A percentile compares a stretch with the other conserved stretches of the same genome.
Evolutionary conservation across 108 stramenopile genomes (phyloP).

Genomic region (Skeletonema marinoi): DNA sequence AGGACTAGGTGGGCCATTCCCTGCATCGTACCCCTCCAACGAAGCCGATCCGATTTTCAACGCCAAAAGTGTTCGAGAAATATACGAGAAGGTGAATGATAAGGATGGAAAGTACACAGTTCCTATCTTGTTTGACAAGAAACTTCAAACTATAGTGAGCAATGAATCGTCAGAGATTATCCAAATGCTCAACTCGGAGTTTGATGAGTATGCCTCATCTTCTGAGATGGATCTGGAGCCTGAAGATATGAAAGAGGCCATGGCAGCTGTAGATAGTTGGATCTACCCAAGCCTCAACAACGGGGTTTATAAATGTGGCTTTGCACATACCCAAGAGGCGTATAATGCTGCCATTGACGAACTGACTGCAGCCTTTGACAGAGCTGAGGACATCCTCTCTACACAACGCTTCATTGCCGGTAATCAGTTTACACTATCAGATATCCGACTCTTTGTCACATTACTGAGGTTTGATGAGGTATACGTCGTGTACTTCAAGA

Average conservation of each 20-base stretch:
- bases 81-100: slow-evolving; percentile 84
- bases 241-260: slow-evolving; percentile 66
- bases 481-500: slow-evolving; percentile 93
- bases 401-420: slow-evolving; percentile 83
- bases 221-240: slow-evolving; percentile 91
- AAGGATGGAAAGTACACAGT: slow-evolving; percentile 92
- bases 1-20: slow-evolving; percentile 79
- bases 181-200: slow-evolving; percentile 94
- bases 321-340: slow-evolving; percentile 91
- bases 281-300: slow-evolving; percentile 93
- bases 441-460: slow-evolving; percentile 95
- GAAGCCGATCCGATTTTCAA: slow-evolving; percentile 73
- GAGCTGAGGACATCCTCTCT: slow-evolving; percentile 73
- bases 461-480: slow-evolving; percentile 94
- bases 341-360: slow-evolving; percentile 92
- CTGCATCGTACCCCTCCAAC: slow-evolving; percentile 68
- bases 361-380: slow-evolving; percentile 90
- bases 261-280: slow-evolving; percentile 89
- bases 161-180: slow-evolving; percentile 98
- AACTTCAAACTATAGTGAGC: slow-evolving; percentile 92
- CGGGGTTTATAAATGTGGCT: slow-evolving; percentile 97
- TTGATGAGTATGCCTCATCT: slow-evolving; percentile 77
- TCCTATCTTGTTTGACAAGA: slow-evolving; percentile 96
- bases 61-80: slow-evolving; percentile 69
- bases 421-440: slow-evolving; percentile 90